These are phyloP conservation scores for Fusarium denticulatum DNA, from an alignment of 2,329 filamentous ascomycete species.

Conservation along the genomic window DNA sequence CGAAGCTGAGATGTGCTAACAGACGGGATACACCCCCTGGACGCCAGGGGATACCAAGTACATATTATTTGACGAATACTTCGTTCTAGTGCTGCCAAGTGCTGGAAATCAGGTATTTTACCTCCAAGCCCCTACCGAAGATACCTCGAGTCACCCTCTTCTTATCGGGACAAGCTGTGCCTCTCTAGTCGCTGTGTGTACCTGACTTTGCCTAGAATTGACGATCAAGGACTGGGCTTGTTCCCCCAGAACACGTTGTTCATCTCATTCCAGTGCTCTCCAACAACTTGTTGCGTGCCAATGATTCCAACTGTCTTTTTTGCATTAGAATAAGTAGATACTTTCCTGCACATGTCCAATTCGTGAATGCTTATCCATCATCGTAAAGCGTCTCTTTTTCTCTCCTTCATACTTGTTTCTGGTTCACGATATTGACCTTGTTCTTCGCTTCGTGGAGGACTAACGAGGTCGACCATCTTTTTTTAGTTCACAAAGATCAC, in stretches of 20 bases:
- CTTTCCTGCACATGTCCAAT: neutral
- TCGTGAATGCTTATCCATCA: neutral
- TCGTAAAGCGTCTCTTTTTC: neutral
- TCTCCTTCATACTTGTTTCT: neutral
- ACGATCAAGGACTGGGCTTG: constrained; percentile 35
- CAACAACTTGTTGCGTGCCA: constrained; percentile 6
- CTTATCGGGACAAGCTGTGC: neutral
- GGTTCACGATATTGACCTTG: neutral
- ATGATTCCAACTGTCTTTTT: neutral
- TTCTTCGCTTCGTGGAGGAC: neutral
- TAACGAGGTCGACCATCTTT: constrained; percentile 1
- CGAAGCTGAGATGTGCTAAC: constrained; percentile 15
- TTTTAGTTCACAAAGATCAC: constrained; percentile 15
- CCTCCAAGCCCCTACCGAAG: constrained; percentile 1
- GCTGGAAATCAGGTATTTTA: constrained; percentile 1
- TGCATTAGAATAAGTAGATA: neutral
- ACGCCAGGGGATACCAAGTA: constrained; percentile 6
- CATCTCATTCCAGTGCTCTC: constrained; percentile 29
- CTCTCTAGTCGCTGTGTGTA: constrained; percentile 9
- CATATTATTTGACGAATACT: neutral
- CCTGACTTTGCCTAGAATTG: constrained; percentile 26
- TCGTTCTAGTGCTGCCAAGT: neutral
- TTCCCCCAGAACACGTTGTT: constrained; percentile 34
- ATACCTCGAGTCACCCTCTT: constrained; percentile 10
- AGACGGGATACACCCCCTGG: constrained; percentile 10